Base-by-base conservation (phyloP, 768 basidiomycete species). In the Boletus insuetus region DNA sequence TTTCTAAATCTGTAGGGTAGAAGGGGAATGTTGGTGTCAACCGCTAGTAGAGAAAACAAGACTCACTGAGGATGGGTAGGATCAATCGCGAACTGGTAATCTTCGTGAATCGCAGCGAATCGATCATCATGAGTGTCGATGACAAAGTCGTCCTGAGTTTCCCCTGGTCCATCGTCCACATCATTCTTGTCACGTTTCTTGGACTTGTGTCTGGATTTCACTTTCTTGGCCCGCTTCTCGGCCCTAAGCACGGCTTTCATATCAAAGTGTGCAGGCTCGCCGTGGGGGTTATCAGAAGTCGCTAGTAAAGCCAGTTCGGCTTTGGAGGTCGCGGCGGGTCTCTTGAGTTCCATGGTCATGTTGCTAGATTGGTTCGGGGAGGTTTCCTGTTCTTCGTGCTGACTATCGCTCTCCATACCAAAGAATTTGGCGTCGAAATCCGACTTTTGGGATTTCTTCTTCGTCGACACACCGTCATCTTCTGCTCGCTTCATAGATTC, bases 21-120 rank as follows among this genome's bases (percentile, higher is more conserved):
- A 13, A 14, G n/a, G 31, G 46, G 45, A 24, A 13, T 20, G 16
- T 24, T 22, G 20, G 32, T 26, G 22, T 62, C 7, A 35, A 3
- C 38, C n/a, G 7, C 14, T 39, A 14, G 38, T 7, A 39, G 38
- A 17, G 9, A 44, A 34, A 38, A 53, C 31, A 22, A 0, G 17
- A 79, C 94, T 60, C 66, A 97, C 96, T 86, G 91, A 68, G 96
- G 94, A 73, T 98, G 91, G 50, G 84, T 90, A 19, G 97, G 96
- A 71, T 99, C 97, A 60, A 99, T 94, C 0, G 96, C 95, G 60
- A 91, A 98, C 32, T 86, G 82, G 63, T 91, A 85, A 65, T 98
- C 89, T 62, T 97, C 92, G 63, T 94, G 89, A 42, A 98, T 66
- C 20, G 82, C 86, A 66, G 83, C 83, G 79, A 98, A 98, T 16